Evolutionary conservation across 2,329 filamentous ascomycete genomes (phyloP), one percentile per base, ranked within the genome.

Genomic region (Ophiostoma montium): DNA sequence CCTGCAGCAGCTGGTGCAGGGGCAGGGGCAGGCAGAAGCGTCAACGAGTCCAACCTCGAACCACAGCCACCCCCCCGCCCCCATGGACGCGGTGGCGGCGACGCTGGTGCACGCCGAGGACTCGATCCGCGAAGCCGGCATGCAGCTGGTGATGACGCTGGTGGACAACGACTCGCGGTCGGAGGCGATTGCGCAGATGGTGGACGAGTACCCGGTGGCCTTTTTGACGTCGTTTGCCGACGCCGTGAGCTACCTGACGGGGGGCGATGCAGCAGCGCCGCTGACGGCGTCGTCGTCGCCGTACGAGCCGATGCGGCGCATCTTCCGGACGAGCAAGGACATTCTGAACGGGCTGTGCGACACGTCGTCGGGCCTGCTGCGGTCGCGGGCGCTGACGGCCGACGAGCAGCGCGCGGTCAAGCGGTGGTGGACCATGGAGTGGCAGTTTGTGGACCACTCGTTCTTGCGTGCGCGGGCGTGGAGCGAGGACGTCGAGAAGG

Each of bases 381-480:
- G 76, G 54, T 67, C 69, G n/a, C 72, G 65, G 46, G 61, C 65
- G n/a, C 60, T 88, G 27, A 74, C 77, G 27, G 62, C 69, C 2
- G 73, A 72, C 50, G 83, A 90, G 55, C 72, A 76, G 12, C 70
- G 75, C 33, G 77, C 80, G 3, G 72, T 94, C 13, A 74, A 84
- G 59, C 75, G 74, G 33, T 86, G 94, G 67, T 98, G 94, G 94
- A 75, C 79, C 52, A 76, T 78, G 50, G 76, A 89, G 57, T 98
- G 94, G 94, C 74, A 76, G 50, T 81, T 80, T 42, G 72, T 96
- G 39, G 82, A 82, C 38, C 81, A 83, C 50, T 85, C 90, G 15
- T 95, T 95, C 59, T 72, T 79, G 38, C 80, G 82, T 52, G 94
- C 89, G 3, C 88, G 95, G 60, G 68, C 70, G 11, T 98, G 92